phyloP scores from a whole-genome alignment of 345 rosid species.

The Erucastrum elatum region DNA sequence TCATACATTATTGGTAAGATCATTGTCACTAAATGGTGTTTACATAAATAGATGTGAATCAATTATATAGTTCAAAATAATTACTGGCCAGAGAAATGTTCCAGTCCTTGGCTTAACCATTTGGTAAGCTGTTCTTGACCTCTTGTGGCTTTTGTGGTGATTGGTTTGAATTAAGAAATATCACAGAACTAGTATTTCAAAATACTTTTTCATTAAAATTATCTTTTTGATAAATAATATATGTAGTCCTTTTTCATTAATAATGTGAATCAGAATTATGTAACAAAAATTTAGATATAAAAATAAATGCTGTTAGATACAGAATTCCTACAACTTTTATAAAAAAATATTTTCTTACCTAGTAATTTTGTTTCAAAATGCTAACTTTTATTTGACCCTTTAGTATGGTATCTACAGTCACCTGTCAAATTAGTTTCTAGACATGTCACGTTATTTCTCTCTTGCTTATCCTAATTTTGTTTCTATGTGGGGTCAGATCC shows the following conservation, averaged over 20 bases:
- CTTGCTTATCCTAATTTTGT: neutral
- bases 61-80: neutral
- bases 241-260: too few species aligned
- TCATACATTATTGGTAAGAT: conserved; percentile 3
- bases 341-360: neutral
- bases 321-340: neutral
- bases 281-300: neutral
- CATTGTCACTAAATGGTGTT: neutral
- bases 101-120: neutral
- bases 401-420: neutral
- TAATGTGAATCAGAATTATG: too few species aligned
- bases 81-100: neutral
- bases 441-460: neutral
- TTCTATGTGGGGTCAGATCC: neutral
- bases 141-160: neutral
- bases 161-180: neutral
- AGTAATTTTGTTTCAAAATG: neutral
- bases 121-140: neutral
- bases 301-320: neutral
- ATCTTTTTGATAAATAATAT: too few species aligned
- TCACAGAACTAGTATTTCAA: neutral
- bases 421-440: neutral
- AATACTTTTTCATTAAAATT: neutral
- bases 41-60: neutral
- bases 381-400: neutral